These are phyloP conservation scores for Chrysosporium keratinophilum DNA, from an alignment of 2,329 filamentous ascomycete genomes.

Conservation along the genomic window DNA sequence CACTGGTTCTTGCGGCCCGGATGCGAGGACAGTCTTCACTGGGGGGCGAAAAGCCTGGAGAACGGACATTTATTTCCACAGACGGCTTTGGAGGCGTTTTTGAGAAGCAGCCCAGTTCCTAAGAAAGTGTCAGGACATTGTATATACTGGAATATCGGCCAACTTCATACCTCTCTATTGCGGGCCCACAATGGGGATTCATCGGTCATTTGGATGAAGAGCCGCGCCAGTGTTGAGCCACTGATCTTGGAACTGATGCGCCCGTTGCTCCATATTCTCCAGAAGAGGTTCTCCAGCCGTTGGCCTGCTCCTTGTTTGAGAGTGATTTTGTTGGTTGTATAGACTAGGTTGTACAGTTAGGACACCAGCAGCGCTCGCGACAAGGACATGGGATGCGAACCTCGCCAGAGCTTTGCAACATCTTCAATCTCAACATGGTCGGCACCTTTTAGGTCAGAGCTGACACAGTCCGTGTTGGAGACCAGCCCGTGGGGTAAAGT, in stretches of 20 bases:
- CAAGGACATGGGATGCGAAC: conserved; percentile 23
- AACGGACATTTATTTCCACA: not conserved
- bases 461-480: conserved; percentile 28
- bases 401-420: conserved; percentile 41
- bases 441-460: conserved; percentile 29
- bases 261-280: conserved; percentile 41
- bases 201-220: conserved; percentile 38
- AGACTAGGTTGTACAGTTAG: conserved; percentile 25
- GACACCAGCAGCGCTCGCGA: conserved; percentile 6
- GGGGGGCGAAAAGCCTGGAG: not conserved
- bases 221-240: conserved; percentile 31
- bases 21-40: conserved; percentile 4
- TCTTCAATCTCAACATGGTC: conserved; percentile 32
- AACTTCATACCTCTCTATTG: conserved; percentile 12
- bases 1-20: not conserved
- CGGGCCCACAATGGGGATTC: conserved; percentile 4
- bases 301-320: conserved; percentile 33
- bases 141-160: not conserved
- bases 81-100: not conserved
- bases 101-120: conserved; percentile 1
- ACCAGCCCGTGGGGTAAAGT: conserved; percentile 34
- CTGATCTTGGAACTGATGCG: conserved; percentile 30
- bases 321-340: conserved; percentile 36
- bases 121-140: not conserved
- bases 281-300: conserved; percentile 45